Evolutionary conservation across 169 alveolate species (phyloP), one percentile per base, ranked within the genome.

Genomic region (Plasmodium berghei): DNA sequence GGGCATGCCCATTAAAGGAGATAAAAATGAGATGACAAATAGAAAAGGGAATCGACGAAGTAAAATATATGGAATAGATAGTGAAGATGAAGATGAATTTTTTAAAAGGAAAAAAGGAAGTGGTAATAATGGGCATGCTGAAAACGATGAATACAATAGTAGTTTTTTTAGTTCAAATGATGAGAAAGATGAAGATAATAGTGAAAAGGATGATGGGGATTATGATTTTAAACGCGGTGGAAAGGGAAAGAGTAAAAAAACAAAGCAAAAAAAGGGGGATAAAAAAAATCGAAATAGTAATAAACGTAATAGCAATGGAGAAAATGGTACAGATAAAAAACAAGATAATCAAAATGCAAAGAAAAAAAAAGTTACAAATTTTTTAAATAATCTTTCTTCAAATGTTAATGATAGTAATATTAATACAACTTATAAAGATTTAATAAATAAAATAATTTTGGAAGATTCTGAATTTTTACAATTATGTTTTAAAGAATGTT

Each of bases 401-500:
- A 67, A 71, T 61, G 14, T 83, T 9, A 83, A 56, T 52, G 73
- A 66, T 40, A 58, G 72, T 34, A 45, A 54, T 49, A 83, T 69
- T 28, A 83, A 40, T 28, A 83, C 85, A 61, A 83, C 85, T 28
- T 70, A 83, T 61, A 83, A 69, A 58, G 85, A 83, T 56, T 56
- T 83, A 9, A 83, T 83, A 46, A 42, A 83, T 58, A 83, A 83
- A 69, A 67, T 83, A 58, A 34, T 83, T 55, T 40, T 67, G 28
- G 86, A 83, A 3, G 90, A 83, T 48, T 14, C 45, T 56, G 62
- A 46, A 20, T 83, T 83, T 70, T 83, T 83, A 67, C 86, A 66
- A 56, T 20, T 67, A 54, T 83, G 90, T 69, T 83, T 83, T 83
- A 59, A 72, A 9, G 85, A 83, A 61, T 83, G 90, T 16, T 83